Evolutionary conservation across 805 yeast species (phyloP).

Genomic region (Nakazawaea holstii): DNA sequence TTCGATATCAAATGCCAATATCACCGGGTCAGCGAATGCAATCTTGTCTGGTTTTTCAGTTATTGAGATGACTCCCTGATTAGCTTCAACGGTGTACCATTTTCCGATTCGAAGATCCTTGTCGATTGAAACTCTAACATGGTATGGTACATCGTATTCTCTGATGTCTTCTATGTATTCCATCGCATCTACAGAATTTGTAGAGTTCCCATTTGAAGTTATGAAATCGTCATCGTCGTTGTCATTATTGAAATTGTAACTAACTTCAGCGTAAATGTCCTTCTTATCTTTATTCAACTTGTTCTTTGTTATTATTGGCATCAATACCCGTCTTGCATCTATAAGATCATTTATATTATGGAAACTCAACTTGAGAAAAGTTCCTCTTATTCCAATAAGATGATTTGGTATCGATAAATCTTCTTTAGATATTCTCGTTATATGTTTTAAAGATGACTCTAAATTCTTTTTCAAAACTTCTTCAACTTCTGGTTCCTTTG

Average conservation of each 20-base stretch:
- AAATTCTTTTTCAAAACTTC: slow-evolving; percentile 68
- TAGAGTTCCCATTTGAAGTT: slow-evolving; percentile 14
- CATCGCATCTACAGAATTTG: slow-evolving; percentile 44
- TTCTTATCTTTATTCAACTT: slow-evolving; percentile 53
- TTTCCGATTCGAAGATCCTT: slow-evolving; percentile 83
- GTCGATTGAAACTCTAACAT: slow-evolving; percentile 94
- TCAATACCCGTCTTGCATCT: slow-evolving; percentile 63
- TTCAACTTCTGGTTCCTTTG: slow-evolving; percentile 71
- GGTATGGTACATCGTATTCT: slow-evolving; percentile 96
- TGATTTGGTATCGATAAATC: slow-evolving; percentile 85
- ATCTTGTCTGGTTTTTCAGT: slow-evolving; percentile 66
- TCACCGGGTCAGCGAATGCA: slow-evolving; percentile 96
- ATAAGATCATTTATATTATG: slow-evolving; percentile 69
- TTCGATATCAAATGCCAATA: slow-evolving; percentile 94
- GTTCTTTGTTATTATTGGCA: slow-evolving; percentile 69
- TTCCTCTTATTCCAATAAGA: slow-evolving; percentile 65
- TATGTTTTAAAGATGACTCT: slow-evolving; percentile 56
- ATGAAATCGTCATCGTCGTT: slow-evolving; percentile 25
- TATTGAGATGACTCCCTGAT: slow-evolving; percentile 47
- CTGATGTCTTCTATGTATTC: slow-evolving; percentile 72
- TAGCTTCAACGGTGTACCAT: slow-evolving; percentile 82
- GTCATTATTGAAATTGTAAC: slow-evolving; percentile 30
- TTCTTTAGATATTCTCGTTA: slow-evolving; percentile 59
- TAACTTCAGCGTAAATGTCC: slow-evolving; percentile 60
- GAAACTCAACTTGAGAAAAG: slow-evolving; percentile 64